Evolutionary conservation across 805 yeast genomes (phyloP).

Genomic region (Metahyphopichia silvanorum): DNA sequence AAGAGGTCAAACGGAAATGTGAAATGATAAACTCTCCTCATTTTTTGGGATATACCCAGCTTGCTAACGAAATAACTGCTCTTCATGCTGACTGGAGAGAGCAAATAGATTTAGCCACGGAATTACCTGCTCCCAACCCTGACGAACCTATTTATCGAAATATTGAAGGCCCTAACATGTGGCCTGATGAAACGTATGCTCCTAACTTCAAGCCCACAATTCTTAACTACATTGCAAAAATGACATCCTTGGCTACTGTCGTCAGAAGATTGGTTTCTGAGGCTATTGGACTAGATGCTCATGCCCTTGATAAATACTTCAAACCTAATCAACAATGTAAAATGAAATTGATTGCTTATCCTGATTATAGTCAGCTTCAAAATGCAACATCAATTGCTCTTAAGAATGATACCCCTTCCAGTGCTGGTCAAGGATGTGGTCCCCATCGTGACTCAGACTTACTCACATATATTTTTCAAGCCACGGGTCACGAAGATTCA

Average conservation of each 20-base stretch:
- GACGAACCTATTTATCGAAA: conserved; percentile 43
- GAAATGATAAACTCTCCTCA: conserved; percentile 58
- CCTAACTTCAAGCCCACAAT: conserved; percentile 45
- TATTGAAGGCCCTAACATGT: conserved; percentile 56
- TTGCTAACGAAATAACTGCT: conserved; percentile 59
- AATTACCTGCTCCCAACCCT: conserved; percentile 38
- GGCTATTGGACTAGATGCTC: conserved; percentile 46
- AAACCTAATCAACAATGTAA: conserved; percentile 50
- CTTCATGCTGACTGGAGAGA: conserved; percentile 55
- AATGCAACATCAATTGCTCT: conserved; percentile 18
- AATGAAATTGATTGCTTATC: conserved; percentile 57
- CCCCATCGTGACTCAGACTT: conserved; percentile 69
- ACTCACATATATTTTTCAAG: conserved; percentile 59
- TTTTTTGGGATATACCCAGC: conserved; percentile 53
- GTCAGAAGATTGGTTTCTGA: conserved; percentile 52
- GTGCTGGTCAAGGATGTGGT: conserved; percentile 50
- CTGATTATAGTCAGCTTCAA: conserved; percentile 34
- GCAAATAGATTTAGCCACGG: conserved; percentile 59
- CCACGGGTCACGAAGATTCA: conserved; percentile 44
- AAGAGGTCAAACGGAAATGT: conserved; percentile 39
- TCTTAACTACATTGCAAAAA: conserved; percentile 39
- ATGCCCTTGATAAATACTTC: conserved; percentile 47
- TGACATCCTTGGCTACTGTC: conserved; percentile 40
- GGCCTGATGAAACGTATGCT: conserved; percentile 41
- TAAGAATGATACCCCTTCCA: conserved; percentile 21